These are phyloP conservation scores for Debaryomycetaceae sp. DNA, from an alignment of 1,139 yeast species.

Conservation along the genomic window DNA sequence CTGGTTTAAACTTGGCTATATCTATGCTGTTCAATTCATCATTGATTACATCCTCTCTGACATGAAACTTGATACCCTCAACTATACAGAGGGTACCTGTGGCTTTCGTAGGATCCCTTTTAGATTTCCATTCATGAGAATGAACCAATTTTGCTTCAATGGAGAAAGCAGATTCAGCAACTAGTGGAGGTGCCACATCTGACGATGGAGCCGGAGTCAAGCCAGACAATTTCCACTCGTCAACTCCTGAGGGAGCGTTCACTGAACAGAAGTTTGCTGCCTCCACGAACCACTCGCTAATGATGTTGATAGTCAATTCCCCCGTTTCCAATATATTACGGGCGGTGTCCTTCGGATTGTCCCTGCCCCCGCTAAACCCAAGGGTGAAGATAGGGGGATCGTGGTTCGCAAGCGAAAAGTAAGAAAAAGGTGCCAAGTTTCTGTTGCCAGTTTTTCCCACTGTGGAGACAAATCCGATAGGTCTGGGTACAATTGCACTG, in stretches of 20 bases:
- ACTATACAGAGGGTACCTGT: slow-evolving; percentile 44
- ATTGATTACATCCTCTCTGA: slow-evolving; percentile 52
- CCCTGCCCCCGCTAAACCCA: slow-evolving; percentile 43
- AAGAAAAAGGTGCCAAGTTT: slow-evolving; percentile 61
- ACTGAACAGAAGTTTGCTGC: slow-evolving; percentile 55
- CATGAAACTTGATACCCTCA: slow-evolving; percentile 58
- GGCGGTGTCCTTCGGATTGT: slow-evolving; percentile 46
- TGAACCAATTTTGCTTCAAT: slow-evolving; percentile 51
- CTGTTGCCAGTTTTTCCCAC: slow-evolving; percentile 36
- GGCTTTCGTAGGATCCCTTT: slow-evolving; percentile 26
- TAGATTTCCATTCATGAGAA: slow-evolving; percentile 45
- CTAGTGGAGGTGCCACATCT: slow-evolving; percentile 52
- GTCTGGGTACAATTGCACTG: slow-evolving; percentile 55
- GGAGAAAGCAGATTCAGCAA: slow-evolving; percentile 60
- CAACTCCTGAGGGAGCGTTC: slow-evolving; percentile 46
- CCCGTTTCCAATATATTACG: slow-evolving; percentile 47
- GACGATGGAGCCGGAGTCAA: slow-evolving; percentile 45
- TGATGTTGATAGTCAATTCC: slow-evolving; percentile 56
- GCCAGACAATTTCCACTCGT: slow-evolving; percentile 57
- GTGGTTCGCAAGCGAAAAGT: slow-evolving; percentile 43
- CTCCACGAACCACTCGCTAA: slow-evolving; percentile 63
- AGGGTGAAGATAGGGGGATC: slow-evolving; percentile 61
- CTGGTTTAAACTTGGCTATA: slow-evolving; percentile 48
- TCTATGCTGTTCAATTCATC: slow-evolving; percentile 38
- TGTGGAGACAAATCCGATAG: slow-evolving; percentile 56